Evolutionary conservation across 208 protist genomes (phyloP).

Genomic region (Acanthamoeba comandoni): DNA sequence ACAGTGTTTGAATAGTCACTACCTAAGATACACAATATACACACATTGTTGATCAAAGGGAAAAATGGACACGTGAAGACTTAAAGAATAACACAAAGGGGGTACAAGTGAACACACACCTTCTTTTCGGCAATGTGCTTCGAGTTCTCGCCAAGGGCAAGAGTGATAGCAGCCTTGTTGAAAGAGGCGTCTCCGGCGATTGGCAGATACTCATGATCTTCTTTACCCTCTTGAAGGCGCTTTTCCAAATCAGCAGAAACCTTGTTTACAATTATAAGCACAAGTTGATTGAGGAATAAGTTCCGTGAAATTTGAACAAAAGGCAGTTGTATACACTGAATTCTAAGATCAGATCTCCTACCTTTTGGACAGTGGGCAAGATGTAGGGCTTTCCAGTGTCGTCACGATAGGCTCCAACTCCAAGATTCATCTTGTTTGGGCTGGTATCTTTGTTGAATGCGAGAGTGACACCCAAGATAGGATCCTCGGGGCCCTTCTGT

Average conservation of each 20-base stretch:
- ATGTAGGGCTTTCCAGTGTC: constrained; percentile 94
- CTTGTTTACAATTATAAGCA: too few species aligned
- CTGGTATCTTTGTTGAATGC: constrained; percentile 89
- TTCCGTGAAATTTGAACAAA: too few species aligned
- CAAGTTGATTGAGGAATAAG: too few species aligned
- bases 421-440: constrained; percentile 95
- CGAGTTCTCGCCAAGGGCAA: constrained; percentile 92
- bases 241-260: constrained; percentile 15
- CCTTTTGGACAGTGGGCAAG: constrained; percentile 92
- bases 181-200: constrained; percentile 93
- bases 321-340: too few species aligned
- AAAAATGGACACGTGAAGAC: too few species aligned
- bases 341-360: constrained; percentile 41
- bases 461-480: constrained; percentile 88
- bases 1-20: constrained; percentile 89
- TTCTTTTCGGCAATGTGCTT: constrained; percentile 56
- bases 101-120: constrained; percentile 2
- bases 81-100: too few species aligned
- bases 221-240: constrained; percentile 41
- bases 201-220: constrained; percentile 97
- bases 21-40: constrained; percentile 79
- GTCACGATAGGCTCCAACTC: constrained; percentile 97
- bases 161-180: constrained; percentile 87
- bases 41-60: too few species aligned
- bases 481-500: constrained; percentile 82